Percentiles rank a stretch among this genome's conserved stretches.
These are phyloP conservation scores for Clonostachys rhizophaga DNA, from an alignment of 2,329 filamentous ascomycete species.

Conservation along the genomic window DNA sequence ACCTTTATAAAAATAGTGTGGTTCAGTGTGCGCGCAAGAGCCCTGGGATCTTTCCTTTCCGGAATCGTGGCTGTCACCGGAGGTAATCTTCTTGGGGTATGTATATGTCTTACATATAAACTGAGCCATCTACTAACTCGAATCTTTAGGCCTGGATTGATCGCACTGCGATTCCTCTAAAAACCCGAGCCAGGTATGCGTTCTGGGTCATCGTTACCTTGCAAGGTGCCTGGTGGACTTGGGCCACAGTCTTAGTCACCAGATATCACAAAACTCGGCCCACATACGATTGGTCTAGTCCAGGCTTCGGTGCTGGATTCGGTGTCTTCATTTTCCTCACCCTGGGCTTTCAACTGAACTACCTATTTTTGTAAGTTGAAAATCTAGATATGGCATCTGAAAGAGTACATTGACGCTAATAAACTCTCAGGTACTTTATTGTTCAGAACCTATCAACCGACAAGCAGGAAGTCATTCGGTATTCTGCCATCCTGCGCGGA, in stretches of 20 bases:
- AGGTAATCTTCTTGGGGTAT: conserved; percentile 61
- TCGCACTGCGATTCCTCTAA: conserved; percentile 46
- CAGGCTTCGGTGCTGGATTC: conserved; percentile 63
- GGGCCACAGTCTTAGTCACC: conserved; percentile 62
- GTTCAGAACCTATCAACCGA: conserved; percentile 59
- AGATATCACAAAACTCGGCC: conserved; percentile 52
- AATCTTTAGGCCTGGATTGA: conserved; percentile 49
- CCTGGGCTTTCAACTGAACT: conserved; percentile 67
- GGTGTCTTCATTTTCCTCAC: conserved; percentile 64
- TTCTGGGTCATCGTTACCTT: conserved; percentile 50
- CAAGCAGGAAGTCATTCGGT: conserved; percentile 62
- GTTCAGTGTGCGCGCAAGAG: conserved; percentile 66
- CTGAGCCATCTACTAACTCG: accelerated
- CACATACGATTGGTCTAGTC: conserved; percentile 60
- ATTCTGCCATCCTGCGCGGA: conserved; percentile 62
- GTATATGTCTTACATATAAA: conserved; percentile 8
- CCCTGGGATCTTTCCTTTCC: conserved; percentile 66
- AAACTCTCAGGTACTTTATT: conserved; percentile 55
- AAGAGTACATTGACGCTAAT: not conserved
- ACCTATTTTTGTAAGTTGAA: conserved; percentile 57
- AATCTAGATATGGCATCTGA: too few relatives aligned
- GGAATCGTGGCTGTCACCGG: conserved; percentile 61
- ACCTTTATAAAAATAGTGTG: conserved; percentile 35
- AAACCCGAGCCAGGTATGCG: conserved; percentile 44
- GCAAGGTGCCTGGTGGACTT: conserved; percentile 69